Evolutionary conservation across 768 basidiomycete genomes (phyloP).

Genomic region (Boletellus ananas): DNA sequence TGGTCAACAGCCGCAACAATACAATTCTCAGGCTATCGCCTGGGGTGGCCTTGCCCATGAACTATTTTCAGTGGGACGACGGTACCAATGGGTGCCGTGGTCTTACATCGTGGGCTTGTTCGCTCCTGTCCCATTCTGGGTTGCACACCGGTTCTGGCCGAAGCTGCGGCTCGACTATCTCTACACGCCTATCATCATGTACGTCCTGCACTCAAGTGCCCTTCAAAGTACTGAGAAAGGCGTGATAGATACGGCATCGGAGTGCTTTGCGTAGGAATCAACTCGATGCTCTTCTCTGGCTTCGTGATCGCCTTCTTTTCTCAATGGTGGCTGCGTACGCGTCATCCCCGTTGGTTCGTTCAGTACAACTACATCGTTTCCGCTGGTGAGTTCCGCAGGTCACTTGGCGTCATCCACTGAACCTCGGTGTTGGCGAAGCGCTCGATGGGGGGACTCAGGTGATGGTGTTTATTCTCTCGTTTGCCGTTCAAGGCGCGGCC

Average conservation of each 20-base stretch:
- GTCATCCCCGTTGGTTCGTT: conserved; percentile 34
- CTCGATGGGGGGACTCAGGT: conserved; percentile 44
- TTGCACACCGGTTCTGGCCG: conserved; percentile 37
- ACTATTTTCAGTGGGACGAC: conserved; percentile 29
- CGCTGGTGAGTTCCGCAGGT: conserved; percentile 36
- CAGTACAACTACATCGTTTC: conserved; percentile 35
- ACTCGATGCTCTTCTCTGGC: conserved; percentile 18
- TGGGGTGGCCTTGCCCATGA: conserved; percentile 38
- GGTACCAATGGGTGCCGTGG: conserved; percentile 41
- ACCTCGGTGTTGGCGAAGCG: conserved; percentile 7
- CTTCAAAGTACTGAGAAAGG: neutral
- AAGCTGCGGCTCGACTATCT: conserved; percentile 23
- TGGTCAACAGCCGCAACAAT: conserved; percentile 28
- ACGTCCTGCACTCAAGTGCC: neutral
- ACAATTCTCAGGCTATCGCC: conserved; percentile 34
- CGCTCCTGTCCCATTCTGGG: conserved; percentile 40
- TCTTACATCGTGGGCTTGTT: conserved; percentile 31
- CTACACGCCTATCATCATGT: conserved; percentile 32
- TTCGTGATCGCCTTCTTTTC: conserved; percentile 30
- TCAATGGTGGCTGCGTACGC: conserved; percentile 38
- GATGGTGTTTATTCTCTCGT: conserved; percentile 52
- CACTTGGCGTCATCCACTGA: neutral
- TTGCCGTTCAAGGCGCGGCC: conserved; percentile 48
- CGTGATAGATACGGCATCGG: conserved; percentile 6
- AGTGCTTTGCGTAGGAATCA: conserved; percentile 25